Conservation (phyloP, 1,139 yeast species). For the Hansenula lynferdii region DNA sequence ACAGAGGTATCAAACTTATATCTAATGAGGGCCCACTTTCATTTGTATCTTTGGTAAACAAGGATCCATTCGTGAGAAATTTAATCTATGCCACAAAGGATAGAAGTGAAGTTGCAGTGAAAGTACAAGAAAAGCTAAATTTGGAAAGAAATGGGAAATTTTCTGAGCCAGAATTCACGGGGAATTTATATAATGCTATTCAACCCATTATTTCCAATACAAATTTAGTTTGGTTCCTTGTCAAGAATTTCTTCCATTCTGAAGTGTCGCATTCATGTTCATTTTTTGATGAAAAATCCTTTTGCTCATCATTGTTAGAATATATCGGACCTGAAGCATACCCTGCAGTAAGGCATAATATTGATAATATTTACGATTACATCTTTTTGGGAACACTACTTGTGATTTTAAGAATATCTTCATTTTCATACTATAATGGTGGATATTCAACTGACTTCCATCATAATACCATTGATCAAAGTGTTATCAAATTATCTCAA, state of each 20-base stretch:
- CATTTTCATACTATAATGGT: constrained; percentile 4
- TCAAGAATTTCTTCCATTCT: constrained; percentile 5
- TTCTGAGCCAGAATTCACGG: background rate
- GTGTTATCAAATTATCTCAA: constrained; percentile 2
- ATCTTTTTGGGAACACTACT: constrained; percentile 6
- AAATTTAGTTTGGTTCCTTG: background rate
- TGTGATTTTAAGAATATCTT: constrained; percentile 5
- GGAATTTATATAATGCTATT: constrained; percentile 1
- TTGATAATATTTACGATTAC: background rate
- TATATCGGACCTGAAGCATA: background rate
- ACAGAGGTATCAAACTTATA: background rate
- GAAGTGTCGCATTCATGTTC: constrained; percentile 3
- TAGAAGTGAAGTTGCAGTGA: background rate
- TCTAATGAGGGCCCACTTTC: constrained; percentile 1
- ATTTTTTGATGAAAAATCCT: constrained; percentile 3
- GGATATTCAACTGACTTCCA: constrained; percentile 1
- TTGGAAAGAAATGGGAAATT: background rate
- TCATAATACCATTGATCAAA: background rate
- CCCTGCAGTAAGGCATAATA: background rate
- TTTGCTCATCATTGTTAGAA: background rate
- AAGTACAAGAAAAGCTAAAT: background rate
- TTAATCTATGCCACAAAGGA: background rate
- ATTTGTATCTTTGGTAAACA: background rate
- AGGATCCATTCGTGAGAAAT: background rate
- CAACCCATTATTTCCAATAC: constrained; percentile 2